Percentiles rank a stretch among this genome's conserved stretches.
Evolutionary conservation across 495 filamentous ascomycete species (phyloP).

Genomic region (Podospora pseudocomata): DNA sequence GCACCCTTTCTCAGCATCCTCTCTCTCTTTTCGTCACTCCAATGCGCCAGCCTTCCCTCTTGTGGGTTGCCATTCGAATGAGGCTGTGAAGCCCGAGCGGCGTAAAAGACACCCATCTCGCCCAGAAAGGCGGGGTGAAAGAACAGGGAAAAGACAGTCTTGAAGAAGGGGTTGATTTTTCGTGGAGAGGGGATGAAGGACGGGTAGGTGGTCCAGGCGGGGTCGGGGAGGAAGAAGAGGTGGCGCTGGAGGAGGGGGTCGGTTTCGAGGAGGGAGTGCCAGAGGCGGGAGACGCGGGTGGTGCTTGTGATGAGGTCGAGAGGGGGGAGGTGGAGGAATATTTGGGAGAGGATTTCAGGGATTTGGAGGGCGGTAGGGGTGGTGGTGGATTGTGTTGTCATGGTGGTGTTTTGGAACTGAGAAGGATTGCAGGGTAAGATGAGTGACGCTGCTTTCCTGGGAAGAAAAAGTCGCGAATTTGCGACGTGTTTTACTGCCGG

Average conservation of each 20-base stretch:
- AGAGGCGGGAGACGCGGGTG: background rate
- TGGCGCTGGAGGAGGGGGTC: background rate
- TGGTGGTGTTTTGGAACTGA: background rate
- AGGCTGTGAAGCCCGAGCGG: background rate
- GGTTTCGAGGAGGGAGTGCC: background rate
- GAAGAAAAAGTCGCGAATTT: background rate
- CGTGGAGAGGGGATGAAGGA: background rate
- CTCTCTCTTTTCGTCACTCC: background rate
- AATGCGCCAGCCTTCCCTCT: background rate
- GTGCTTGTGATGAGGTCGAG: background rate
- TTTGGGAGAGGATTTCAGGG: background rate
- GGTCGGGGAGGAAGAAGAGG: background rate
- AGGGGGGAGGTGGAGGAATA: background rate
- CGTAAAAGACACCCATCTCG: background rate
- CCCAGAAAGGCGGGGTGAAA: background rate
- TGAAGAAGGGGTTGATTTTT: background rate
- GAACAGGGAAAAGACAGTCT: background rate
- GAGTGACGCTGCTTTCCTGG: too few relatives aligned
- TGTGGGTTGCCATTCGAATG: background rate
- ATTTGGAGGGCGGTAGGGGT: background rate
- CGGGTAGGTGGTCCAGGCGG: background rate
- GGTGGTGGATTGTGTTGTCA: background rate
- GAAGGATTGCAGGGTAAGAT: too few relatives aligned
- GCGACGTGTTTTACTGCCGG: background rate
- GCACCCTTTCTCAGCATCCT: background rate